These are phyloP conservation scores for Botrytis elliptica DNA, from an alignment of 2,329 filamentous ascomycete species.

Conservation along the genomic window DNA sequence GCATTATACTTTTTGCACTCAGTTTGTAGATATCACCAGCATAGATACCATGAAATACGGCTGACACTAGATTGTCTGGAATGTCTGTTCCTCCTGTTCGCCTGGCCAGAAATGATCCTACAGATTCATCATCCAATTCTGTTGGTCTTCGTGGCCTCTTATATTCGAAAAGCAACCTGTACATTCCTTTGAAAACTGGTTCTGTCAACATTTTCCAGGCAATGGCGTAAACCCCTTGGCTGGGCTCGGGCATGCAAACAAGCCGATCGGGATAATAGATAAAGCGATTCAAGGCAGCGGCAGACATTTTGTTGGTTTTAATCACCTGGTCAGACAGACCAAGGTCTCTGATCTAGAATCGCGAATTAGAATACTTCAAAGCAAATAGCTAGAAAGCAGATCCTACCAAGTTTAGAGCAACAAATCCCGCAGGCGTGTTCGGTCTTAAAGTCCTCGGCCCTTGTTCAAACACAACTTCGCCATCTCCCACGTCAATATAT, in stretches of 20 bases:
- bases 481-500: slow-evolving; percentile 56
- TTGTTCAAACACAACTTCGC: slow-evolving; percentile 73
- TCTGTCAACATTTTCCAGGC: slow-evolving; percentile 47
- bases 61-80: slow-evolving; percentile 73
- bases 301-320: slow-evolving; percentile 49
- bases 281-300: slow-evolving; percentile 65
- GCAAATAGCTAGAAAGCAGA: slow-evolving; percentile 5
- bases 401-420: slow-evolving; percentile 32
- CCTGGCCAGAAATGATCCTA: slow-evolving; percentile 64
- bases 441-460: slow-evolving; percentile 61
- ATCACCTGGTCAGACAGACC: slow-evolving; percentile 56
- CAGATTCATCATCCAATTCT: slow-evolving; percentile 61
- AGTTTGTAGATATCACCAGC: slow-evolving; percentile 83
- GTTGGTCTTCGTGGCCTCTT: slow-evolving; percentile 38
- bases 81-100: slow-evolving; percentile 52
- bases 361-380: slow-evolving; percentile 25
- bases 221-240: slow-evolving; percentile 39
- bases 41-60: slow-evolving; percentile 82
- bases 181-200: slow-evolving; percentile 53
- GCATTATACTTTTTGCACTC: slow-evolving; percentile 62
- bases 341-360: slow-evolving; percentile 54
- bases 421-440: slow-evolving; percentile 28
- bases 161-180: slow-evolving; percentile 35
- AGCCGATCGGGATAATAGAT: slow-evolving; percentile 87
- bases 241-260: slow-evolving; percentile 57